Evolutionary conservation across 495 filamentous ascomycete genomes (phyloP).

Genomic region (Aspergillus indologenus): DNA sequence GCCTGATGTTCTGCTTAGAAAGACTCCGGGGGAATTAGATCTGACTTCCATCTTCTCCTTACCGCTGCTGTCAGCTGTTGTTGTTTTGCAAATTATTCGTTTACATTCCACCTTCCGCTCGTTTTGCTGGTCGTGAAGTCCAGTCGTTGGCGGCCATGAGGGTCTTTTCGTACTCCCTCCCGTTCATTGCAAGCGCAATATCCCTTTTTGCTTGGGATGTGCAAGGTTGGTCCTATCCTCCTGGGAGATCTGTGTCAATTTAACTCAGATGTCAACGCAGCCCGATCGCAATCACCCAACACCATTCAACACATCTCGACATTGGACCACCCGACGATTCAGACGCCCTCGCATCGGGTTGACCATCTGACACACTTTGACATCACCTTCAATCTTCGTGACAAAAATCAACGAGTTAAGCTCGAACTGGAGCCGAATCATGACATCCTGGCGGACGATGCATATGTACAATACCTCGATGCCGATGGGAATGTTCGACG

Average conservation of each 20-base stretch:
- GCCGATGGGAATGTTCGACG: conserved; percentile 61
- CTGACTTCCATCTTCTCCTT: not conserved
- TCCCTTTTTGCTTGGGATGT: conserved; percentile 16
- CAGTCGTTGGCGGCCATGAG: conserved; percentile 18
- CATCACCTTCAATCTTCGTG: conserved; percentile 71
- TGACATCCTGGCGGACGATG: conserved; percentile 78
- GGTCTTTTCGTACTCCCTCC: conserved; percentile 16
- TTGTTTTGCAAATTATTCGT: not conserved
- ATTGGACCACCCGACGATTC: conserved; percentile 71
- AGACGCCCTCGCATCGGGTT: conserved; percentile 74
- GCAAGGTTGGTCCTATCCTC: conserved; percentile 15
- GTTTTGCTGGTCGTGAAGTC: conserved; percentile 6
- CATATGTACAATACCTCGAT: conserved; percentile 67
- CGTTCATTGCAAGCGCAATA: conserved; percentile 21
- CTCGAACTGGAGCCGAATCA: conserved; percentile 87
- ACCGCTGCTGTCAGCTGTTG: not conserved
- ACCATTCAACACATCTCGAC: conserved; percentile 71
- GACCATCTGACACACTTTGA: conserved; percentile 79
- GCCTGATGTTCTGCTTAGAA: conserved; percentile 5
- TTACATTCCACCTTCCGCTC: conserved; percentile 1
- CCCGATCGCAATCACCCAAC: conserved; percentile 71
- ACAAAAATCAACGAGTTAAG: conserved; percentile 65
- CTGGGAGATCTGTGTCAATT: not conserved
- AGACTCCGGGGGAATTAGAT: not conserved
- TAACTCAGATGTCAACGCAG: conserved; percentile 27